These are phyloP conservation scores for Magnaporthales sp. DNA, from an alignment of 2,329 filamentous ascomycete species.

Conservation along the genomic window DNA sequence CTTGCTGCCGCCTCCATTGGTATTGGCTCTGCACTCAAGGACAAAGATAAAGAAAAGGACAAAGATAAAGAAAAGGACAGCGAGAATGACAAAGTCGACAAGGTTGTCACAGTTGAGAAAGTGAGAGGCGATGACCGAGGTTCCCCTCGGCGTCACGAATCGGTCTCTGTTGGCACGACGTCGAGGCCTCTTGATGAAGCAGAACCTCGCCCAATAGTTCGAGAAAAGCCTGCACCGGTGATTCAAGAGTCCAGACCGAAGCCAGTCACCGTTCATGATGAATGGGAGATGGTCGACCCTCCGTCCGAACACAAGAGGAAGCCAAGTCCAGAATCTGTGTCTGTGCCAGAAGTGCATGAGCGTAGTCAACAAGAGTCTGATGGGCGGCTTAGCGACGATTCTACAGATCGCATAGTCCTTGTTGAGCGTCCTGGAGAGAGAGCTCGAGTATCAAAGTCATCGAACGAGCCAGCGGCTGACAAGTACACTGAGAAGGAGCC, in stretches of 20 bases:
- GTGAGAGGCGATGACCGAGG: constrained; percentile 4
- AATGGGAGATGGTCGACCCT: constrained; percentile 12
- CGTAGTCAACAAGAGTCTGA: constrained; percentile 30
- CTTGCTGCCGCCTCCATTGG: constrained; percentile 40
- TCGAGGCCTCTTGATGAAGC: not conserved
- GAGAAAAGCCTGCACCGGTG: constrained; percentile 12
- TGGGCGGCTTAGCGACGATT: constrained; percentile 26
- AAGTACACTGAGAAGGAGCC: not conserved
- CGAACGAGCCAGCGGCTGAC: not conserved
- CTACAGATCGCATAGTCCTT: constrained; percentile 15
- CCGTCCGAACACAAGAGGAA: constrained; percentile 7
- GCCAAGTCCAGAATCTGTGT: constrained; percentile 10
- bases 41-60: constrained; percentile 22
- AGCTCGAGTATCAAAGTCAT: not conserved
- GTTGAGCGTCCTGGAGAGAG: not conserved
- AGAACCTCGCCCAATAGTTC: not conserved
- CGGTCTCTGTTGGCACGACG: constrained; percentile 10
- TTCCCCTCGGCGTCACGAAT: constrained; percentile 19
- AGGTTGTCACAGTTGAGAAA: constrained; percentile 16
- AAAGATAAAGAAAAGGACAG: constrained; percentile 5
- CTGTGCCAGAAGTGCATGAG: constrained; percentile 14
- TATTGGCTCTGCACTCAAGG: constrained; percentile 26
- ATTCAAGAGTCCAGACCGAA: constrained; percentile 8
- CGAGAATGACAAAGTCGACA: constrained; percentile 16
- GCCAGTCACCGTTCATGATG: constrained; percentile 3